A percentile compares a stretch with the other conserved stretches of the same genome.
Evolutionary conservation across 306 rosid genomes (phyloP).

Genomic region (Boehmeria nivea): DNA sequence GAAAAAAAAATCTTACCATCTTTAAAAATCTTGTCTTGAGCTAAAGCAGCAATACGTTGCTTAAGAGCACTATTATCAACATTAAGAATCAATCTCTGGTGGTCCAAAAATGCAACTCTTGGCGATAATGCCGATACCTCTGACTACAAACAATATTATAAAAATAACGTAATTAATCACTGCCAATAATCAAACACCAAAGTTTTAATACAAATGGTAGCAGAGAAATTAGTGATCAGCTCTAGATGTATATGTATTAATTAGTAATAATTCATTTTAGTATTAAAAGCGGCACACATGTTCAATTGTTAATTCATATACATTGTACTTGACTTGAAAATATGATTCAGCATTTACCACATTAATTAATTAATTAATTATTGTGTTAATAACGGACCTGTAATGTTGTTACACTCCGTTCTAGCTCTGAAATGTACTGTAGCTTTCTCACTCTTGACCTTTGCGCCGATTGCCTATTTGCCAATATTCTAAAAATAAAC

Average conservation of each 20-base stretch:
- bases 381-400: too few species aligned
- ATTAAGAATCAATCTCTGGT: conserved; percentile 87
- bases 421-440: conserved; percentile 88
- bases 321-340: too few species aligned
- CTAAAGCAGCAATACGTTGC: conserved; percentile 96
- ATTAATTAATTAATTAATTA: too few species aligned
- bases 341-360: too few species aligned
- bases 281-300: too few species aligned
- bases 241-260: too few species aligned
- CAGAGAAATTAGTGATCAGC: too few species aligned
- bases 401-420: conserved; percentile 76
- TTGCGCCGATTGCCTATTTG: conserved; percentile 94
- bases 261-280: too few species aligned
- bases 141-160: conserved; percentile 39
- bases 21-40: conserved; percentile 94
- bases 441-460: conserved; percentile 88
- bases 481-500: conserved; percentile 49
- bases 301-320: too few species aligned
- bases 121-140: conserved; percentile 96
- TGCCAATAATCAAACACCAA: too few species aligned
- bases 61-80: conserved; percentile 86
- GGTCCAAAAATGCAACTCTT: conserved; percentile 88
- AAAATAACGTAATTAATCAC: background rate
- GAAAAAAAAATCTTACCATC: conserved; percentile 42
- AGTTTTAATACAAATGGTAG: too few species aligned